These are phyloP conservation scores for Ustilago xerochloae DNA, from an alignment of 1,284 basidiomycete species.

Conservation along the genomic window DNA sequence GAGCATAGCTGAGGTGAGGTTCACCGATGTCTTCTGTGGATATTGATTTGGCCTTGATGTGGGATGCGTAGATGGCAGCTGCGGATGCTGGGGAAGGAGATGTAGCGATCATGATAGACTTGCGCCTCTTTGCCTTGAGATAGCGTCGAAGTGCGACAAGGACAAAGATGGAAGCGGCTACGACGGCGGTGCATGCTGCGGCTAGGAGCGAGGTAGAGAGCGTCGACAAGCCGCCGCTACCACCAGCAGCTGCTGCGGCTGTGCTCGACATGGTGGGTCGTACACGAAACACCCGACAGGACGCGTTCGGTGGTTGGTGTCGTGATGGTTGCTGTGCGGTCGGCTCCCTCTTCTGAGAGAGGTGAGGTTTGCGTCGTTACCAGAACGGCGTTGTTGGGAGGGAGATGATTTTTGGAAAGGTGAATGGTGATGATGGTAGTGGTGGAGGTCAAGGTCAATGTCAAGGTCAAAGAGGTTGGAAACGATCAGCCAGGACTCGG, in stretches of 20 bases:
- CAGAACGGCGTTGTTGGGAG: background rate
- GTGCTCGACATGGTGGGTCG: conserved; percentile 34
- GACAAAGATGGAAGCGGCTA: conserved; percentile 41
- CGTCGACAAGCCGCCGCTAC: conserved; percentile 27
- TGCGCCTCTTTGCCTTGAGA: conserved; percentile 25
- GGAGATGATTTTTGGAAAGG: background rate
- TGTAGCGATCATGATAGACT: conserved; percentile 10
- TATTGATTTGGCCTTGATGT: conserved; percentile 34
- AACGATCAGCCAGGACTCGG: background rate
- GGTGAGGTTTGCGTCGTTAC: background rate
- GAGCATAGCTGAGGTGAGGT: conserved; percentile 32
- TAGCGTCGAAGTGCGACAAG: conserved; percentile 39
- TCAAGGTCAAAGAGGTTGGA: background rate
- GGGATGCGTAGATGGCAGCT: conserved; percentile 24
- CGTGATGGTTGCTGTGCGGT: background rate
- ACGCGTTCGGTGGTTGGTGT: conserved; percentile 6
- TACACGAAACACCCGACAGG: background rate
- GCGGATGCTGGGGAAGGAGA: conserved; percentile 19
- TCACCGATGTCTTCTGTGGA: conserved; percentile 34
- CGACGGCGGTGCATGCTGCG: conserved; percentile 36
- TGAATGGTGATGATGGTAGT: conserved; percentile 7
- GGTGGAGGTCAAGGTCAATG: background rate
- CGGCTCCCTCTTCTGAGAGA: background rate
- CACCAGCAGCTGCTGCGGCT: conserved; percentile 23
- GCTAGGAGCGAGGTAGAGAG: conserved; percentile 44